phyloP scores from a whole-genome alignment of 2,329 filamentous ascomycete genomes.

The Rasamsonia emersonii region DNA sequence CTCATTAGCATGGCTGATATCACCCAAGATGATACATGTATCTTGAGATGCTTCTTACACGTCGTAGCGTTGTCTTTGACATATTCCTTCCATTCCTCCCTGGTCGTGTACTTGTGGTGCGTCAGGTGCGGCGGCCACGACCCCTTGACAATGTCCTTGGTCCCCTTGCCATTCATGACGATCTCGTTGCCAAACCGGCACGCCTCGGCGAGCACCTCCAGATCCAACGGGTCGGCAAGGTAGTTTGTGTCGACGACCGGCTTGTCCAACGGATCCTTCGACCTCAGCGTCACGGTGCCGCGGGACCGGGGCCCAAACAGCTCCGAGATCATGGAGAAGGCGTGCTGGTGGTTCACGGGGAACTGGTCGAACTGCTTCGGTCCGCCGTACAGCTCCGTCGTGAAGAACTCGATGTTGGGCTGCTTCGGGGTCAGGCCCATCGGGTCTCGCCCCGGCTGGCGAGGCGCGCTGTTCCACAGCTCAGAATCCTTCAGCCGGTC shows the following conservation, averaged over 20 bases:
- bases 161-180: slow-evolving; percentile 48
- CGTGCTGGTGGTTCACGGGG: slow-evolving; percentile 45
- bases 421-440: slow-evolving; percentile 52
- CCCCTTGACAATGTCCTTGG: slow-evolving; percentile 51
- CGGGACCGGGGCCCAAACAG: slow-evolving; percentile 51
- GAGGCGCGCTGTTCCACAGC: slow-evolving; percentile 46
- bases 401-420: slow-evolving; percentile 56
- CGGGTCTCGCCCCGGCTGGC: slow-evolving; percentile 47
- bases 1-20: no score
- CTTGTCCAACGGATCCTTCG: slow-evolving; percentile 41
- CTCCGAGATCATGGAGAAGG: slow-evolving; percentile 51
- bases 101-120: slow-evolving; percentile 45
- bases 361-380: slow-evolving; percentile 50
- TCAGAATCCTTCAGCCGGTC: slow-evolving; percentile 47
- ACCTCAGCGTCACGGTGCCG: slow-evolving; percentile 46
- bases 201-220: slow-evolving; percentile 52
- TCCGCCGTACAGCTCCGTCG: slow-evolving; percentile 53
- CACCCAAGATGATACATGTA: no score
- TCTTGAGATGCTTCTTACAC: no score
- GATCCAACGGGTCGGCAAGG: slow-evolving; percentile 47
- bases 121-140: slow-evolving; percentile 47
- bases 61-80: slow-evolving; percentile 54
- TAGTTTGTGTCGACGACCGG: slow-evolving; percentile 53
- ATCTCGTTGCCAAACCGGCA: slow-evolving; percentile 54
- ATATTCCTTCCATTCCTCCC: slow-evolving; percentile 51